Evolutionary conservation across 2,329 filamentous ascomycete species (phyloP).

Genomic region (Calonectria pseudoturangicola): DNA sequence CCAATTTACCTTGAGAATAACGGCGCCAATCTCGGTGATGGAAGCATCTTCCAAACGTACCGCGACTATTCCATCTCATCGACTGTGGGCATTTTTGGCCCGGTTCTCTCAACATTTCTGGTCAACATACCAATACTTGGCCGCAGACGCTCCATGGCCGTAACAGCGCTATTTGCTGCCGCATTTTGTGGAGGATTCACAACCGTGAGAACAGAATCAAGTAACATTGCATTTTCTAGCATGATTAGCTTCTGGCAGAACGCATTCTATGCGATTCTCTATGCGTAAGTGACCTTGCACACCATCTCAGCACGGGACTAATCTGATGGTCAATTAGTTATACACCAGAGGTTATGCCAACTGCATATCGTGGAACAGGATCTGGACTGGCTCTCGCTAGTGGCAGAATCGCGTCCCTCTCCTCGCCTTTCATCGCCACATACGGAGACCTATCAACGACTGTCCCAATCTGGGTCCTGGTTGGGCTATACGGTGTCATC

Average conservation of each 20-base stretch:
- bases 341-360: conserved; percentile 34
- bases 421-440: conserved; percentile 18
- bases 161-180: conserved; percentile 17
- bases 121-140: conserved; percentile 27
- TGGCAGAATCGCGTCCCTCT: conserved; percentile 25
- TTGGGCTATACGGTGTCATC: conserved; percentile 26
- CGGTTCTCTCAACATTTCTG: conserved; percentile 12
- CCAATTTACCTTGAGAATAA: conserved; percentile 26
- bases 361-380: conserved; percentile 25
- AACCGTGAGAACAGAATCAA: conserved; percentile 22
- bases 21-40: conserved; percentile 6
- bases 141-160: conserved; percentile 27
- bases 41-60: conserved; percentile 30
- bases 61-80: conserved; percentile 29
- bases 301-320: background rate
- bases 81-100: conserved; percentile 28
- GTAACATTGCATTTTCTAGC: conserved; percentile 30
- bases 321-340: background rate
- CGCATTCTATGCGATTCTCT: conserved; percentile 34
- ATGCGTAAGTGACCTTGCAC: background rate
- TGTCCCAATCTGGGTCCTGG: conserved; percentile 26
- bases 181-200: conserved; percentile 32
- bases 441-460: conserved; percentile 18
- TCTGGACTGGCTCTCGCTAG: conserved; percentile 20
- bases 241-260: conserved; percentile 38